Conservation (phyloP, 1,284 basidiomycete genomes). For the Pseudozyma thailandica region DNA sequence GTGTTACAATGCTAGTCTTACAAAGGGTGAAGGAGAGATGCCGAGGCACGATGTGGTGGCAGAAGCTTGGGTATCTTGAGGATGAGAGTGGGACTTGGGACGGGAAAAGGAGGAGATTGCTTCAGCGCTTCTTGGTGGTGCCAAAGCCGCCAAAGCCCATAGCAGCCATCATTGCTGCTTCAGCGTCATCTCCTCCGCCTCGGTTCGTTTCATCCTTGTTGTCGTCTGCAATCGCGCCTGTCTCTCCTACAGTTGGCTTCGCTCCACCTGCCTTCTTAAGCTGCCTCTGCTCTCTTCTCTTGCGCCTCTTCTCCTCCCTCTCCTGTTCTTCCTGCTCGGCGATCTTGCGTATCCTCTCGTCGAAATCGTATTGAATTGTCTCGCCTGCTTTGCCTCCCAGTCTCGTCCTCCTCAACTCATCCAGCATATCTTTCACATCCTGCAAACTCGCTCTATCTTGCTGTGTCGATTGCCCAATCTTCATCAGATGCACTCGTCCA, state of each 20-base stretch:
- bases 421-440: constrained; percentile 90
- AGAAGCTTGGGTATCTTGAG: background rate
- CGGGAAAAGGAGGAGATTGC: background rate
- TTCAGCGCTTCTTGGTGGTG: constrained; percentile 72
- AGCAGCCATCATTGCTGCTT: constrained; percentile 78
- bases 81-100: background rate
- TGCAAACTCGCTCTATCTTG: constrained; percentile 88
- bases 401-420: constrained; percentile 73
- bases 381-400: constrained; percentile 7
- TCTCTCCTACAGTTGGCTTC: background rate
- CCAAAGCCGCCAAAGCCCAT: constrained; percentile 96
- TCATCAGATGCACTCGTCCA: constrained; percentile 86
- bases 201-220: background rate
- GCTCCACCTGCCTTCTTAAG: constrained; percentile 66
- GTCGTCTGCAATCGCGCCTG: background rate
- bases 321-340: constrained; percentile 72
- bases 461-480: constrained; percentile 92
- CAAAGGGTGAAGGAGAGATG: too few relatives aligned
- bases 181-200: constrained; percentile 54
- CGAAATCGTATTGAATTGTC: constrained; percentile 82
- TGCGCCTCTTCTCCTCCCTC: constrained; percentile 75
- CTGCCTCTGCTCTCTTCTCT: constrained; percentile 78
- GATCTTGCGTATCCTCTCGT: constrained; percentile 84
- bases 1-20: constrained; percentile 9
- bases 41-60: too few relatives aligned